Base-by-base conservation (phyloP, 352 stramenopile species). In the Pythium angustatum region DNA sequence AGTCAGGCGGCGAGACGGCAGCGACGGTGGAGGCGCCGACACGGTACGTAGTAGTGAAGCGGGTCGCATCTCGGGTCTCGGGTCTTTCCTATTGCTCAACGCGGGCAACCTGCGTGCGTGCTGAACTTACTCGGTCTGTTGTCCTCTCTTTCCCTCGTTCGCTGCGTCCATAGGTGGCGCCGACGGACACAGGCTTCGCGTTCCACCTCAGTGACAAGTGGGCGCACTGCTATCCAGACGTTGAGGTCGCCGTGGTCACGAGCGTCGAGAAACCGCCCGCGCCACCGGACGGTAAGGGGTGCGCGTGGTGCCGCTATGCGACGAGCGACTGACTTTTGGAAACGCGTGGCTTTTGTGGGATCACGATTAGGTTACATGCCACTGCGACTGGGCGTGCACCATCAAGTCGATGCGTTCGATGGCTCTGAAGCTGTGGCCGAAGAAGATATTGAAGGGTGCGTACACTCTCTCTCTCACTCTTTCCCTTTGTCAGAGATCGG, bases 281-380 rank as follows among this genome's bases (percentile, higher is more conserved):
- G n/a, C 83, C 81, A 7, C 77, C 81, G 2, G 68, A 78, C 67
- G 79, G 82, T 91, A 40, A 34, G 58, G 7, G 24, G 27, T 38
- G 8, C n/a, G n/a, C n/a, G n/a, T n/a, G n/a, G n/a, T n/a, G n/a
- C n/a, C n/a, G n/a, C n/a, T n/a, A n/a, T n/a, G n/a, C n/a, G n/a
- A n/a, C n/a, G n/a, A n/a, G n/a, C n/a, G n/a, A n/a, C n/a, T n/a
- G n/a, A n/a, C n/a, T n/a, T n/a, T n/a, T 57, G 26, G 17, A 41
- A 28, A 28, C 27, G 28, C 28, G 26, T 14, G 48, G 26, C 14
- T 54, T 15, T 34, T 40, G 27, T 26, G 19, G 30, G 27, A 17
- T n/a, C n/a, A n/a, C n/a, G n/a, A n/a, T n/a, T 55, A 91, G 82
- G 82, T 5, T 91, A 83, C 36, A 68, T 86, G 30, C 80, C 82